Evolutionary conservation across 352 stramenopile species (phyloP).

Genomic region (Phytopythium helicoides): DNA sequence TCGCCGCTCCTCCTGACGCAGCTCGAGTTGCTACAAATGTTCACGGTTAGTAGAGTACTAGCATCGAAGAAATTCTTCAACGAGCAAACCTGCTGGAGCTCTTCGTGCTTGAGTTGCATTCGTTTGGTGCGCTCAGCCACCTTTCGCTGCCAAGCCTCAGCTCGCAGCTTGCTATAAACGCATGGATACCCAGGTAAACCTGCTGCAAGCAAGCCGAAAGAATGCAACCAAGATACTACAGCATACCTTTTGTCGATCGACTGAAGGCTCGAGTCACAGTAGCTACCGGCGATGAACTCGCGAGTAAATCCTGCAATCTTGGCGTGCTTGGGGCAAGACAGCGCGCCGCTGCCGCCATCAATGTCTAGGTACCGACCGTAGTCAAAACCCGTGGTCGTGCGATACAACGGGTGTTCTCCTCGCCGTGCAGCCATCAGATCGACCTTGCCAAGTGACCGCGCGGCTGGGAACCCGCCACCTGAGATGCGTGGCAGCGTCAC

Average conservation of each 20-base stretch:
- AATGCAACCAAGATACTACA: not conserved
- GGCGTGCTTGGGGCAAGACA: conserved; percentile 53
- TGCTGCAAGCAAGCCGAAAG: not conserved
- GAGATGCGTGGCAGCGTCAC: conserved; percentile 38
- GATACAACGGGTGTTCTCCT: conserved; percentile 45
- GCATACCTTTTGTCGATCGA: conserved; percentile 52
- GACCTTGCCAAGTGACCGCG: conserved; percentile 50
- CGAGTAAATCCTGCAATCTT: conserved; percentile 45
- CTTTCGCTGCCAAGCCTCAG: conserved; percentile 53
- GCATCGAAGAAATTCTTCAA: not conserved
- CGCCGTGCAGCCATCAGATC: conserved; percentile 31
- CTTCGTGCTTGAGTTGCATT: conserved; percentile 64
- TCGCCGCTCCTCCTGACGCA: conserved; percentile 32
- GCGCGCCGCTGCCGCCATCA: conserved; percentile 33
- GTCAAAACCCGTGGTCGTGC: conserved; percentile 58
- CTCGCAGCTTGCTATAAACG: conserved; percentile 24
- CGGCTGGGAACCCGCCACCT: conserved; percentile 19
- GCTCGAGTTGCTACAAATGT: conserved; percentile 9
- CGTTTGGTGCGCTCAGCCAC: conserved; percentile 44
- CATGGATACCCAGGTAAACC: not conserved
- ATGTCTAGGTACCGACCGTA: conserved; percentile 59
- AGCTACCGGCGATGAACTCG: conserved; percentile 55
- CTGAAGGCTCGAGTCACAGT: conserved; percentile 44
- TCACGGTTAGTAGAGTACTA: not conserved
- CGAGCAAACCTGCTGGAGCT: conserved; percentile 42